A percentile compares a stretch with the other conserved stretches of the same genome.
phyloP scores from a whole-genome alignment of 2,329 filamentous ascomycete genomes.

The Madurella fahalii region DNA sequence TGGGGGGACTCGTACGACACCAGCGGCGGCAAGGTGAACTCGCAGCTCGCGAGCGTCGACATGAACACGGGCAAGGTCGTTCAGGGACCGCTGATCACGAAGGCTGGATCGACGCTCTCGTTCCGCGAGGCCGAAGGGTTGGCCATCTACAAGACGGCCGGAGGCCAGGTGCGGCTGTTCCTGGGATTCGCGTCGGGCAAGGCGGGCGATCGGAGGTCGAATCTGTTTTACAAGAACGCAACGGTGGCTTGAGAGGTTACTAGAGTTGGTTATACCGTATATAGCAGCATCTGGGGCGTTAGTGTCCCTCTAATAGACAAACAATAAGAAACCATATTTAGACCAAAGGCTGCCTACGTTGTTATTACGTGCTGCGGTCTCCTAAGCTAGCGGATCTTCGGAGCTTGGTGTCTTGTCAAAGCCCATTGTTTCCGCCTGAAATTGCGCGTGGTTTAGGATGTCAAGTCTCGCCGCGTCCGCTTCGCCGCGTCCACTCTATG shows the following conservation, averaged over 20 bases:
- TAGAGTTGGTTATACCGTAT: too few species aligned
- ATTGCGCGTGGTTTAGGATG: too few species aligned
- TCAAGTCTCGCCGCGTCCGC: too few species aligned
- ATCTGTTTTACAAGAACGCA: constrained; percentile 15
- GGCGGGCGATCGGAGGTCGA: constrained; percentile 11
- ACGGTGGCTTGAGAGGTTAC: not conserved
- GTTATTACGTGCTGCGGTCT: too few species aligned
- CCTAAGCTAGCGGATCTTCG: too few species aligned
- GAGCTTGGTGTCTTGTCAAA: too few species aligned
- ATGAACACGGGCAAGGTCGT: constrained; percentile 8
- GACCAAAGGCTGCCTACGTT: too few species aligned
- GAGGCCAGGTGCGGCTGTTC: constrained; percentile 8
- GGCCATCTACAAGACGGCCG: constrained; percentile 10
- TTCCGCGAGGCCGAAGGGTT: constrained; percentile 14
- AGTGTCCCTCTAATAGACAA: too few species aligned
- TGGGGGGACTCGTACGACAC: constrained; percentile 12
- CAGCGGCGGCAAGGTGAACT: constrained; percentile 4
- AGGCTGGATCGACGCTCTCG: constrained; percentile 7
- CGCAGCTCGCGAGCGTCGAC: constrained; percentile 7
- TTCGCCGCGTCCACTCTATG: too few species aligned
- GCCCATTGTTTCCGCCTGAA: too few species aligned
- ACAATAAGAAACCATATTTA: too few species aligned
- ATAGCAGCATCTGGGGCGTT: too few species aligned
- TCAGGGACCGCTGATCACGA: constrained; percentile 12
- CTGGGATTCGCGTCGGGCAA: constrained; percentile 9